Conservation (phyloP, 306 rosid genomes). For the Pterocarpus macrocarpus region DNA sequence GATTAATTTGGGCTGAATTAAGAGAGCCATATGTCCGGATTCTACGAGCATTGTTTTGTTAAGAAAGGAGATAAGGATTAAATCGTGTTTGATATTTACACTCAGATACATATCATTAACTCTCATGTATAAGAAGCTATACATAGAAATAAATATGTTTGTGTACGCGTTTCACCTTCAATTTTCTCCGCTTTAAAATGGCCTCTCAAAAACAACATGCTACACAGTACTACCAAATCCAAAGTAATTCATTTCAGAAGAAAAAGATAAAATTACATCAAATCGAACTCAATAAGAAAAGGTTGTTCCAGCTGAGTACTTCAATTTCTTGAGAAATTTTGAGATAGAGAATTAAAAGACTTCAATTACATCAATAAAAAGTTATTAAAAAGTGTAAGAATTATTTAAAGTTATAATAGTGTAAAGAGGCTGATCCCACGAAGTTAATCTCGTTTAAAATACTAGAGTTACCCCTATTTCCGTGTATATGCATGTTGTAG, state of each 20-base stretch:
- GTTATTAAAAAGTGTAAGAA: too few relatives aligned
- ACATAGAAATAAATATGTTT: not conserved
- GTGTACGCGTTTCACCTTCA: not conserved
- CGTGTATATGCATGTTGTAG: too few relatives aligned
- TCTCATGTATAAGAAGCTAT: not conserved
- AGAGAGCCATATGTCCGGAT: constrained; percentile 27
- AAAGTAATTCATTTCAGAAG: not conserved
- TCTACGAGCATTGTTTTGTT: constrained; percentile 29
- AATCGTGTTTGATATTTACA: constrained; percentile 30
- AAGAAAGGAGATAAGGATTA: constrained; percentile 33
- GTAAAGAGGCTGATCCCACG: too few relatives aligned
- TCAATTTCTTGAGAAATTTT: not conserved
- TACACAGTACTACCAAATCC: not conserved
- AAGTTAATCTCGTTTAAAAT: too few relatives aligned
- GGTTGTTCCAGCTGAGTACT: not conserved
- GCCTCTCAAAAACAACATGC: not conserved
- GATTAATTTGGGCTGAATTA: constrained; percentile 16
- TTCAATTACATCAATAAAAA: too few relatives aligned
- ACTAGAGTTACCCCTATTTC: too few relatives aligned
- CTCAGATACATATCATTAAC: not conserved
- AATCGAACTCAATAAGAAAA: not conserved
- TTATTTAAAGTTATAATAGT: too few relatives aligned
- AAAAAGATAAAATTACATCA: not conserved
- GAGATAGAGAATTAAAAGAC: not conserved
- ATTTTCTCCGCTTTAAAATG: constrained; percentile 2